Conservation (phyloP, 371 early-diverging fungal genomes). For the Mortierella sp. region DNA sequence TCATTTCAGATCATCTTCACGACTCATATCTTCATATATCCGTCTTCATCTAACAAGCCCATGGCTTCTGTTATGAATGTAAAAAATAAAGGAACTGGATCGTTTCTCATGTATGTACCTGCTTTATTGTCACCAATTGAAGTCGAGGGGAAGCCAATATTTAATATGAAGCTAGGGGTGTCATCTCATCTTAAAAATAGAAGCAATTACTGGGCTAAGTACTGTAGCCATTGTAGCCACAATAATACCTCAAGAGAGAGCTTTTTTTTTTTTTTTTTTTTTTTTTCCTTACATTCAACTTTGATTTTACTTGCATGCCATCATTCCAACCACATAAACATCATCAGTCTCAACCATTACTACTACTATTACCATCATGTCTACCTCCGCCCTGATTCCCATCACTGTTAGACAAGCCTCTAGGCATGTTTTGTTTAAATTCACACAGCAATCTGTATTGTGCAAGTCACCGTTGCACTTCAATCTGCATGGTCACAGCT, state of each 20-base stretch:
- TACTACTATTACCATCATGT: constrained; percentile 13
- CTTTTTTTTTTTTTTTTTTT: not conserved
- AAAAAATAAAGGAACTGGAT: not conserved
- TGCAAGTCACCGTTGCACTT: not conserved
- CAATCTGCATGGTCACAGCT: not conserved
- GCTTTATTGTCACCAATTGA: not conserved
- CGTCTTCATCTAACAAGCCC: not conserved
- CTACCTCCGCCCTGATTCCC: constrained; percentile 28
- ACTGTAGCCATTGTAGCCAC: no score
- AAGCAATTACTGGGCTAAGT: no score
- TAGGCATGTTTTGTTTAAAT: not conserved
- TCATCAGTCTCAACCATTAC: not conserved
- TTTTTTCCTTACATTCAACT: not conserved
- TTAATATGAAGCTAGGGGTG: no score
- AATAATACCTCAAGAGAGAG: not conserved
- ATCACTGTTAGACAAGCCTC: constrained; percentile 22
- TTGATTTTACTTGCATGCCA: constrained; percentile 4
- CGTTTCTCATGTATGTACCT: not conserved
- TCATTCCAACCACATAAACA: constrained; percentile 1
- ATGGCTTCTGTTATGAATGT: constrained; percentile 2
- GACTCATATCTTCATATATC: constrained; percentile 6
- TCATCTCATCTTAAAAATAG: no score
- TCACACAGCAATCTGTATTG: constrained; percentile 4
- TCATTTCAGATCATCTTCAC: not conserved
- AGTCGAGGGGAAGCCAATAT: not conserved